These are phyloP conservation scores for Phytophthora cryptogea DNA, from an alignment of 352 stramenopile species.

Conservation along the genomic window DNA sequence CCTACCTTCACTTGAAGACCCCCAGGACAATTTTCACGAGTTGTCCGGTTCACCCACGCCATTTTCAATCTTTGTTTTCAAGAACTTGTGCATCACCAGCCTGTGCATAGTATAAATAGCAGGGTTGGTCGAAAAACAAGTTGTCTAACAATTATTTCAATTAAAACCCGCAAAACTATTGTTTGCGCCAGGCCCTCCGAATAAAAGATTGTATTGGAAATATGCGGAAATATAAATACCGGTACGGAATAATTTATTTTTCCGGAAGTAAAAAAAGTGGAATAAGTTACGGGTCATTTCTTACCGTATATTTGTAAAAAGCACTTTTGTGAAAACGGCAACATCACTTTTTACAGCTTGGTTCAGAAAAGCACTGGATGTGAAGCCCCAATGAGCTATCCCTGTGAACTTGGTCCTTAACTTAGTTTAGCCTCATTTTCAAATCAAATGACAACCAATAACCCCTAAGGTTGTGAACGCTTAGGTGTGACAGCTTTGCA, in stretches of 20 bases:
- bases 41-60: conserved; percentile 79
- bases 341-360: no score
- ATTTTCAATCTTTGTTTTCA: conserved; percentile 30
- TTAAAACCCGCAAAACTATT: conserved; percentile 5
- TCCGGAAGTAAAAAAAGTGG: no score
- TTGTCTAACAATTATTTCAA: conserved; percentile 3
- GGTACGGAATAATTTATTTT: no score
- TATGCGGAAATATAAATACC: no score
- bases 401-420: background rate
- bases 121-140: conserved; percentile 1
- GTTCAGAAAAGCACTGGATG: no score
- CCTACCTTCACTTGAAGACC: conserved; percentile 36
- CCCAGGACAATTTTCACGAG: conserved; percentile 48
- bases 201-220: no score
- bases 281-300: no score
- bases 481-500: no score
- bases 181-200: background rate
- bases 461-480: no score
- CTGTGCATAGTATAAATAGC: background rate
- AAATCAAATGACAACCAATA: background rate
- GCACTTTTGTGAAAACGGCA: no score
- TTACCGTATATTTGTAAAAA: no score
- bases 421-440: background rate
- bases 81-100: background rate
- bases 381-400: no score